Percentiles rank a stretch among this genome's conserved stretches.
These are phyloP conservation scores for Pichia sp. DNA, from an alignment of 1,139 yeast genomes.

Conservation along the genomic window DNA sequence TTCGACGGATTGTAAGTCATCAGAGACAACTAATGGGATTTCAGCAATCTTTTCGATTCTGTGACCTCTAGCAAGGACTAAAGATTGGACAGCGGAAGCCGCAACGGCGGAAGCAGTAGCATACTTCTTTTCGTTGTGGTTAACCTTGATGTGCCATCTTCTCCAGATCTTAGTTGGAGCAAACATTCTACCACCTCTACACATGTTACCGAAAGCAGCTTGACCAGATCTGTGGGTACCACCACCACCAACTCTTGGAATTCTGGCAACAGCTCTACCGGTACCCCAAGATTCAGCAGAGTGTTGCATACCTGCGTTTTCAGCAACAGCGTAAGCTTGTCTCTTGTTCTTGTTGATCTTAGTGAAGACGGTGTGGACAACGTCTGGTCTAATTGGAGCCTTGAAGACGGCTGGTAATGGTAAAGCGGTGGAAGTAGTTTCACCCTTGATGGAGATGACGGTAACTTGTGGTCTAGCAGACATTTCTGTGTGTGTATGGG, in stretches of 20 bases:
- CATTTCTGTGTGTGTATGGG: constrained; percentile 39
- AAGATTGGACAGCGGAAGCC: constrained; percentile 98
- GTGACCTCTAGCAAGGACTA: constrained; percentile 99
- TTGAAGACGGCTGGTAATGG: constrained; percentile 98
- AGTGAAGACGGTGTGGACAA: constrained; percentile 98
- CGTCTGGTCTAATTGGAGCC: constrained; percentile 99
- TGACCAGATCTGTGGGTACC: constrained; percentile 99
- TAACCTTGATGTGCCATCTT: constrained; percentile 99
- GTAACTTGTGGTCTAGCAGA: constrained; percentile 94
- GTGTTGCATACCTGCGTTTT: constrained; percentile 99
- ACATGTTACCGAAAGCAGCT: constrained; percentile 99
- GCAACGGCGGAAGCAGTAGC: constrained; percentile 99
- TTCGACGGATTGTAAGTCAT: constrained; percentile 87
- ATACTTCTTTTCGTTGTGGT: constrained; percentile 99
- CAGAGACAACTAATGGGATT: constrained; percentile 96
- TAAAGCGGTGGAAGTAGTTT: constrained; percentile 78
- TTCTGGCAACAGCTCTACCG: constrained; percentile 99
- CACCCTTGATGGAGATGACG: constrained; percentile 83
- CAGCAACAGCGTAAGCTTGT: constrained; percentile 99
- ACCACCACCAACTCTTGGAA: constrained; percentile 99
- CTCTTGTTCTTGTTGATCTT: constrained; percentile 99
- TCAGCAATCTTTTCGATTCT: constrained; percentile 98
- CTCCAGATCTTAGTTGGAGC: constrained; percentile 99
- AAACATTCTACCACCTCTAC: constrained; percentile 99
- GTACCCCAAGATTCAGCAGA: constrained; percentile 99